phyloP scores from a whole-genome alignment of 2,329 filamentous ascomycete genomes.

The Nemania sp. region DNA sequence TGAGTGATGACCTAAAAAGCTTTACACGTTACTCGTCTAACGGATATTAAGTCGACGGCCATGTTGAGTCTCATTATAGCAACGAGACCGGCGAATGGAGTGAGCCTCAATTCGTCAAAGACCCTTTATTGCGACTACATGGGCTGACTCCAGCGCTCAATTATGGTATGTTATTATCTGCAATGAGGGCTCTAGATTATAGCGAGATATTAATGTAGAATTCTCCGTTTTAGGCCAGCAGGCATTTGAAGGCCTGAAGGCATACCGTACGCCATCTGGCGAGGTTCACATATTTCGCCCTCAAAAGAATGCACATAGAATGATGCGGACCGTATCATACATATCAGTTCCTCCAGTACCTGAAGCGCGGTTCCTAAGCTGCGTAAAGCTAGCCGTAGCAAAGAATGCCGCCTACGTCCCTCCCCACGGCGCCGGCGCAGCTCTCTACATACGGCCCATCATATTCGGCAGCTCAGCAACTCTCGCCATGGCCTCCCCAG shows the following conservation, averaged over 20 bases:
- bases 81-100: constrained; percentile 13
- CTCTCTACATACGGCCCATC: constrained; percentile 7
- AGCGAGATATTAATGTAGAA: not conserved
- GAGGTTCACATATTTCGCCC: constrained; percentile 13
- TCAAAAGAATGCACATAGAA: constrained; percentile 1
- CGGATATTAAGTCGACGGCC: not conserved
- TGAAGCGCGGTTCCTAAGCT: not conserved
- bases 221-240: not conserved
- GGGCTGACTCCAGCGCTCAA: constrained; percentile 12
- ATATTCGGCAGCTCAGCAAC: not conserved
- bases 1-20: not conserved
- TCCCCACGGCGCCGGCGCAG: constrained; percentile 1
- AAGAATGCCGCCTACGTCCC: constrained; percentile 5
- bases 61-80: constrained; percentile 14
- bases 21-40: not conserved
- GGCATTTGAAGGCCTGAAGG: constrained; percentile 16
- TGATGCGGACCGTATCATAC: constrained; percentile 4
- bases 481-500: constrained; percentile 8
- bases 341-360: constrained; percentile 11
- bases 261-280: constrained; percentile 3
- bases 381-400: constrained; percentile 1
- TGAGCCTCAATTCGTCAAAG: constrained; percentile 8
- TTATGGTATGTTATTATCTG: not conserved
- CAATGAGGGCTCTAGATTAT: not conserved
- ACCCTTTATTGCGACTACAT: constrained; percentile 9